phyloP scores from a whole-genome alignment of 2,329 filamentous ascomycete genomes.

The Mariannaea elegans region DNA sequence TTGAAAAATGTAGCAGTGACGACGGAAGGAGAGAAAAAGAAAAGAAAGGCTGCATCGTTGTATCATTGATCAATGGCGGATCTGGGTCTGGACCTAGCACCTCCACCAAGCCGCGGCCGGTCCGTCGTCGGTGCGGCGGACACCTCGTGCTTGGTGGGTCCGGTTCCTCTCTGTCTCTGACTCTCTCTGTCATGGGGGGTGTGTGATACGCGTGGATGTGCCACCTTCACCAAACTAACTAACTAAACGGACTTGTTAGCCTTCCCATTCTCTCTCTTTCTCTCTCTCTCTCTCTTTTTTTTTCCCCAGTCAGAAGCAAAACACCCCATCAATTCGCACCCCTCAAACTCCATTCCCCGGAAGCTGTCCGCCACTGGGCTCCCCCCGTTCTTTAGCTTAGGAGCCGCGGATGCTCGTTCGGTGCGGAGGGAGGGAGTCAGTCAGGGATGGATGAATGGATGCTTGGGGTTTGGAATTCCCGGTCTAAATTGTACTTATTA shows the following conservation, averaged over 20 bases:
- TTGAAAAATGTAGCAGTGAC: too few species aligned
- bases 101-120: slow-evolving; percentile 10
- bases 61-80: not conserved
- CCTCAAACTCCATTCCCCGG: not conserved
- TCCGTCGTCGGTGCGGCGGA: slow-evolving; percentile 5
- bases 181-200: not conserved
- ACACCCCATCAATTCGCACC: not conserved
- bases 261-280: not conserved
- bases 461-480: slow-evolving; percentile 26
- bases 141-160: slow-evolving; percentile 6
- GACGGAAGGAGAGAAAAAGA: too few species aligned
- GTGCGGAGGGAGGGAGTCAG: slow-evolving; percentile 7
- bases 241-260: too few species aligned
- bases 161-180: not conserved
- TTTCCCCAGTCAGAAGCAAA: slow-evolving; percentile 6
- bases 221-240: too few species aligned
- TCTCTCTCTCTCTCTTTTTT: not conserved
- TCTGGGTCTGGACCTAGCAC: not conserved
- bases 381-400: not conserved
- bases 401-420: slow-evolving; percentile 13
- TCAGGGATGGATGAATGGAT: slow-evolving; percentile 15
- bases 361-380: slow-evolving; percentile 7
- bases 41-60: too few species aligned
- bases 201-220: too few species aligned
- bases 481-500: slow-evolving; percentile 37